Conservation (phyloP, 306 rosid genomes). For the Dalbergia oliveri region DNA sequence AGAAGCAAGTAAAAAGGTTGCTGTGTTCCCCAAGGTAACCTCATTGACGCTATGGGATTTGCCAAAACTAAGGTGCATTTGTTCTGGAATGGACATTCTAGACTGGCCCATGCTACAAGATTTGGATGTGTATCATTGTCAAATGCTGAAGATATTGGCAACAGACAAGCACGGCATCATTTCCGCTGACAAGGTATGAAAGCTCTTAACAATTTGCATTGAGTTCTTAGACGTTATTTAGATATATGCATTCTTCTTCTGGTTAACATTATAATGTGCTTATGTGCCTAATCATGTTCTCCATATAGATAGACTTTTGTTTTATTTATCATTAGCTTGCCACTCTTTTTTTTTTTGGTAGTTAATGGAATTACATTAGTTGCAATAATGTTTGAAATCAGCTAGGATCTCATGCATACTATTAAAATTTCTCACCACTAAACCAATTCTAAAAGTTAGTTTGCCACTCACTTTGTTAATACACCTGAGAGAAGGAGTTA, state of each 20-base stretch:
- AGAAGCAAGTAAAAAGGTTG: not conserved
- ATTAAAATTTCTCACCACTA: too few relatives aligned
- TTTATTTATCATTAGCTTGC: not conserved
- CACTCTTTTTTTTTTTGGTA: not conserved
- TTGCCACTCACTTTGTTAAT: too few relatives aligned
- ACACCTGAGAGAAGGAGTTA: too few relatives aligned
- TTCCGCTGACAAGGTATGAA: constrained; percentile 28
- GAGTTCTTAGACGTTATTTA: not conserved
- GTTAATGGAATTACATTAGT: too few relatives aligned
- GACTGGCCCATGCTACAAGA: constrained; percentile 20
- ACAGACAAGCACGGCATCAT: not conserved
- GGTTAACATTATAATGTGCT: too few relatives aligned
- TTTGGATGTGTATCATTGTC: not conserved
- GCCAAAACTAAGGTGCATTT: constrained; percentile 4
- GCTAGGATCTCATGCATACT: too few relatives aligned
- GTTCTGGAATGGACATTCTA: not conserved
- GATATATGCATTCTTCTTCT: too few relatives aligned
- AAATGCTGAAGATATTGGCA: not conserved
- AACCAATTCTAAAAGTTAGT: too few relatives aligned
- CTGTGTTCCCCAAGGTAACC: not conserved
- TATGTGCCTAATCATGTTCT: not conserved
- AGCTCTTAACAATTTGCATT: not conserved
- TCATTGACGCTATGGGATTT: not conserved
- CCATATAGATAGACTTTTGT: too few relatives aligned
- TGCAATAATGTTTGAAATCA: not conserved